These are phyloP conservation scores for Corymbia calophylla DNA, from an alignment of 441 rosid species.

Conservation along the genomic window DNA sequence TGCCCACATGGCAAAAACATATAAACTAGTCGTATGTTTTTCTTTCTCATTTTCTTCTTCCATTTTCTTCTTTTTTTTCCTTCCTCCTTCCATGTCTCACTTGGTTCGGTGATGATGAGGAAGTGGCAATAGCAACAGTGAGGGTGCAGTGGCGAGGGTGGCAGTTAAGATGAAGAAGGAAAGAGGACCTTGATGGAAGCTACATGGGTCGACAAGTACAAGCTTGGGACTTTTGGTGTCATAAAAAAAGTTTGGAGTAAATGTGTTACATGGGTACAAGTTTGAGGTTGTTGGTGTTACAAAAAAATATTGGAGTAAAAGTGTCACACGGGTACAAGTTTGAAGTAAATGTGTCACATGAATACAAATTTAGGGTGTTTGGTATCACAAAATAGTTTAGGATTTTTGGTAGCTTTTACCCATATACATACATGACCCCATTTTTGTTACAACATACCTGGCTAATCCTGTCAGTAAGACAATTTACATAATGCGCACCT, in stretches of 20 bases:
- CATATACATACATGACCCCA: background rate
- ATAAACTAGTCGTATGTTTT: background rate
- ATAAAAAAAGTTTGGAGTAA: background rate
- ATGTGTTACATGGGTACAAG: background rate
- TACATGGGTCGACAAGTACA: background rate
- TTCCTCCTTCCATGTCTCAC: background rate
- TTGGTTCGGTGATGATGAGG: background rate
- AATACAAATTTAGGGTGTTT: background rate
- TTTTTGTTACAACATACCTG: background rate
- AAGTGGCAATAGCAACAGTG: background rate
- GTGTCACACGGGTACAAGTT: background rate
- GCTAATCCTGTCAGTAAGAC: background rate
- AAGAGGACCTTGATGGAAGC: background rate
- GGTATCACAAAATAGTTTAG: background rate
- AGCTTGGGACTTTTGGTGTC: background rate
- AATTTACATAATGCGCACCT: background rate
- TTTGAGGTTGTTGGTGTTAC: no score
- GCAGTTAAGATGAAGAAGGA: background rate
- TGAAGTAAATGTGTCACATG: background rate
- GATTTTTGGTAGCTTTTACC: background rate
- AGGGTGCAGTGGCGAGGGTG: background rate
- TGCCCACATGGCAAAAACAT: background rate
- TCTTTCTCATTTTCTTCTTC: no score
- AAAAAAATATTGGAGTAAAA: background rate
- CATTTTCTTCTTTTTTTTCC: background rate